Conservation (phyloP, 148 eudicot species). For the Vaccinium corymbosum region DNA sequence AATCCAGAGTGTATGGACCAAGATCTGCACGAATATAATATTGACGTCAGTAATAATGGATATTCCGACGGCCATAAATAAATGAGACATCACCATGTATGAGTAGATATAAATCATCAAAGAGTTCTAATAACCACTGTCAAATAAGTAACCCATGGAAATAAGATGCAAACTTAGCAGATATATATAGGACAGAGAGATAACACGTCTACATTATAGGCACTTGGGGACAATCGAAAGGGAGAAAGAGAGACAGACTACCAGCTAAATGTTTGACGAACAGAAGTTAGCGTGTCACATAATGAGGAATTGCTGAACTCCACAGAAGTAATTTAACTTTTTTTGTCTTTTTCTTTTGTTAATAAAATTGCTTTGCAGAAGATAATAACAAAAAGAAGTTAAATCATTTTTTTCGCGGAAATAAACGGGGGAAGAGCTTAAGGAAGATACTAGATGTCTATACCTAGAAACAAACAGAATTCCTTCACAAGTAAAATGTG, state of each 20-base stretch:
- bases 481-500: not conserved
- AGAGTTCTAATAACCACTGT: not conserved
- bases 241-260: not conserved
- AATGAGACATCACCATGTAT: not conserved
- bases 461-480: not conserved
- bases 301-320: not conserved
- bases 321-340: not conserved
- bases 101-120: not conserved
- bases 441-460: not conserved
- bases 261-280: not conserved
- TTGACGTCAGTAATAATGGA: not conserved
- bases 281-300: not conserved
- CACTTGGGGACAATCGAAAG: too few relatives aligned
- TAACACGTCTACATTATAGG: too few relatives aligned
- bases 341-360: not conserved
- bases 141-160: not conserved
- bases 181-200: not conserved
- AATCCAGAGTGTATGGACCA: constrained; percentile 87
- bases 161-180: not conserved
- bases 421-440: not conserved
- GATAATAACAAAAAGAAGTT: not conserved
- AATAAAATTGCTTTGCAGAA: not conserved
- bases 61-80: not conserved
- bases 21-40: constrained; percentile 43
- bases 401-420: not conserved